phyloP scores from a whole-genome alignment of 805 yeast species.

The Maudiozyma saulgeensis region DNA sequence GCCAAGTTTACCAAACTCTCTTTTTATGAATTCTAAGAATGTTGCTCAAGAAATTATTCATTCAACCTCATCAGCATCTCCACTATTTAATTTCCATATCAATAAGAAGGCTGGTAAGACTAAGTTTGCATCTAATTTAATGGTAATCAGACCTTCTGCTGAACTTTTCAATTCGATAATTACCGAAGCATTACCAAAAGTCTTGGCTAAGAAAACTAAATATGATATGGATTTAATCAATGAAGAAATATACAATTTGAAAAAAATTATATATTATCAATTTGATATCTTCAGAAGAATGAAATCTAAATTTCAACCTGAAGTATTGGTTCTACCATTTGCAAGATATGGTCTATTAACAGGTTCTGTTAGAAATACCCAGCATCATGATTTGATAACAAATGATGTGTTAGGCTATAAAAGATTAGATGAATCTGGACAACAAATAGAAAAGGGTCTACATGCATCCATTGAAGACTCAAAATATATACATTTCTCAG shows the following conservation, averaged over 20 bases:
- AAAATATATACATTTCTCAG: conserved; percentile 53
- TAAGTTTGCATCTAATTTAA: conserved; percentile 37
- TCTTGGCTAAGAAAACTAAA: conserved; percentile 10
- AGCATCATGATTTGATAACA: conserved; percentile 17
- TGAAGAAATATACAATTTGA: conserved; percentile 21
- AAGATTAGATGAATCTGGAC: conserved; percentile 13
- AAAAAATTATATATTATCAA: conserved; percentile 21
- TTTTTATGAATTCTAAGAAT: conserved; percentile 19
- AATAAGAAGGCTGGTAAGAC: conserved; percentile 21
- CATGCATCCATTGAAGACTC: conserved; percentile 26
- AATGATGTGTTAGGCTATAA: conserved; percentile 25
- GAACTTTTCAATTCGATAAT: conserved; percentile 19
- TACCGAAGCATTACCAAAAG: conserved; percentile 15
- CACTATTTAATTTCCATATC: conserved; percentile 13
- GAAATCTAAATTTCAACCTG: conserved; percentile 15
- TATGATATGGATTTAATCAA: conserved; percentile 28
- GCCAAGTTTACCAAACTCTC: conserved; percentile 28
- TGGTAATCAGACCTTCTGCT: conserved; percentile 48
- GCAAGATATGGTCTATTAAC: conserved; percentile 24
- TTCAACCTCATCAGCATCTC: conserved; percentile 19
- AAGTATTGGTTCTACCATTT: conserved; percentile 25
- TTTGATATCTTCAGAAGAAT: conserved; percentile 23
- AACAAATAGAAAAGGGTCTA: conserved; percentile 8
- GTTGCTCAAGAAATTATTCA: conserved; percentile 24
- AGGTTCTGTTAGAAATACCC: conserved; percentile 19